Base-by-base conservation (phyloP, 164 flowering plant genomes). In the Akebia trifoliata region DNA sequence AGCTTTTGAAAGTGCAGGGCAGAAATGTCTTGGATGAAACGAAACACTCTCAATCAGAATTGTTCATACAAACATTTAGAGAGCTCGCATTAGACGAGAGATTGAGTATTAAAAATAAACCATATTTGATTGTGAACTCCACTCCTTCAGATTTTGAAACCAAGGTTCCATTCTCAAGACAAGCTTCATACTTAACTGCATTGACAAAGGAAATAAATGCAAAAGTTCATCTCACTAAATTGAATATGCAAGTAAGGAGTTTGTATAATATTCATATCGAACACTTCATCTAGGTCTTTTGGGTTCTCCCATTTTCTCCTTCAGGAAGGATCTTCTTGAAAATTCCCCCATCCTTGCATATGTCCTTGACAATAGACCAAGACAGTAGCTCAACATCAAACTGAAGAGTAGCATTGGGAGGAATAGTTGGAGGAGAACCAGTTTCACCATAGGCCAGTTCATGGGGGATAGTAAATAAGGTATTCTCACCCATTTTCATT, bases 241-340 rank as follows among this genome's bases (percentile, higher is more conserved):
- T 22, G n/a, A 49, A 14, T n/a, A 24, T 10, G 6, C 4, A 0
- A 2, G 5, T 26, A n/a, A 29, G 22, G 12, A 35, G 30, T 8
- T 8, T 14, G 12, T 11, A 4, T 35, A 18, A 10, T 7, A n/a
- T 4, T 34, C 14, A 31, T 76, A 87, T 95, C 97, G 0, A 75
- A 46, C 31, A 87, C 97, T 76, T 91, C 97, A 74, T 91, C 97
- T 17, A 69, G 74, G 28, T 87, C 94, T 67, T 87, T 91, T 0
- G 97, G 97, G 54, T 84, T 87, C 69, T 87, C 96, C 97, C 97
- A 91, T 67, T 87, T 86, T 87, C 94, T 60, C 96, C 97, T 66
- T 84, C 92, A 17, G 20, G 28, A 1, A 91, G 62, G 4, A 91
- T 79, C 67, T 87, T 91, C 81, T 87, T 91, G 59, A 84, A 80